Evolutionary conservation across 768 basidiomycete species (phyloP), one percentile per base, ranked within the genome.

Genomic region (Leccinum barrowsii): DNA sequence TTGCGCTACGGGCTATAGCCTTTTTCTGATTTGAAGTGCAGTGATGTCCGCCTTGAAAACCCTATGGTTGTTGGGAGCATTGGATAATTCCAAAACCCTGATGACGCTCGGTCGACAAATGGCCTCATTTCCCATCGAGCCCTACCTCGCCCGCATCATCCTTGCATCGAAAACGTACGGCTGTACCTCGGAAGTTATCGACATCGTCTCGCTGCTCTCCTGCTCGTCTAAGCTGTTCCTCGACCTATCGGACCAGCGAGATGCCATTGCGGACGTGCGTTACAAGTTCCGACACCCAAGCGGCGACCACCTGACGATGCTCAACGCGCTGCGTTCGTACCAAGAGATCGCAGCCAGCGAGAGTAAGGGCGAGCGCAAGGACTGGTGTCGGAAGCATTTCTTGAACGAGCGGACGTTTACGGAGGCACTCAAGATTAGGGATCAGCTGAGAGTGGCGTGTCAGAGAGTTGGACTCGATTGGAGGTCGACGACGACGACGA

Each of bases 111-210:
- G 97, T 2, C 82, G 85, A 5, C 76, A 85, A 60, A 98, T 99
- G 91, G 87, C 94, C 3, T 67, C 77, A n/a, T 92, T 95, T 68
- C 97, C 97, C 2, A 82, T 97, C n/a, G 94, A 98, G 63, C 94
- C 96, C 1, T 75, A 84, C 32, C 82, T 86, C 55, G 28, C 94
- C 0, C 85, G 92, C 30, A 82, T 89, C 44, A 74, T 98, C 32
- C 76, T 98, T 54, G 89, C 90, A 13, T 90, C 96, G 1, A 81
- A 83, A 66, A 80, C 82, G 19, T 76, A 86, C 54, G 82, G 80
- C 2, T 98, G 93, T 75, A 84, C 89, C 0, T 67, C 77, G 17
- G 93, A 96, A 72, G 79, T 96, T 40, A 77, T 98, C 63, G 85
- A 90, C 65, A 89, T 98, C 64, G 77, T 98, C 60, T 87, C 94